Base-by-base conservation (phyloP, 441 rosid species). In the Brassica balearica region DNA sequence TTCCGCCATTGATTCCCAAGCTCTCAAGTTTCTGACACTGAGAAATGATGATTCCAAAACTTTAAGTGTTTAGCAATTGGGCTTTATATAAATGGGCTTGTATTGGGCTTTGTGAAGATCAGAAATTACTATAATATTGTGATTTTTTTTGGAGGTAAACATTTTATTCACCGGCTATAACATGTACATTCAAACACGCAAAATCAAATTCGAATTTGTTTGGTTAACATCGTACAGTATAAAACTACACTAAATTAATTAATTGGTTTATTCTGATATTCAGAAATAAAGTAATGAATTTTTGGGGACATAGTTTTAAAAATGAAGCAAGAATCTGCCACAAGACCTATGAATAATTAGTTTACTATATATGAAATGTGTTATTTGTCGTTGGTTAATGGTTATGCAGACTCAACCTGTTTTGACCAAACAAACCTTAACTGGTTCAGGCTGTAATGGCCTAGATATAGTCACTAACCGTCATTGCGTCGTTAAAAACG, bases 1-100 rank as follows among this genome's bases (percentile, higher is more conserved):
- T 69, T 80, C 84, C 65, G 66, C 95, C 95, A 89, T 77, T 1
- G 53, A 56, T 3, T 60, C 60, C 34, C 1, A 74, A 27, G 11
- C 46, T 59, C 67, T 60, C 8, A 36, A 17, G 1, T 34, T 14
- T 34, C 68, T 12, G 38, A 15, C 25, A 2, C 25, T 23, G 25
- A 23, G 25, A 23, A 22, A 22, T 22, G 23, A 22, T 22, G 23
- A 22, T 22, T 22, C 23, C 23, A 22, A 2, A 22, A 23, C 25
- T n/a, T n/a, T n/a, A 23, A 23, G 25, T 23, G 25, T 23, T 23
- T 23, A 2, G 25, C 0, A 23, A 3, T 3, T 23, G 25, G 25
- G 25, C 25, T 23, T 23, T 2, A 2, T 23, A 23, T 23, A 23
- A 23, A 3, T 23, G 25, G 25, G 25, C 25, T 23, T 23, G 2